Evolutionary conservation across 306 rosid species (phyloP).

Genomic region (Ochetophila trinervis): DNA sequence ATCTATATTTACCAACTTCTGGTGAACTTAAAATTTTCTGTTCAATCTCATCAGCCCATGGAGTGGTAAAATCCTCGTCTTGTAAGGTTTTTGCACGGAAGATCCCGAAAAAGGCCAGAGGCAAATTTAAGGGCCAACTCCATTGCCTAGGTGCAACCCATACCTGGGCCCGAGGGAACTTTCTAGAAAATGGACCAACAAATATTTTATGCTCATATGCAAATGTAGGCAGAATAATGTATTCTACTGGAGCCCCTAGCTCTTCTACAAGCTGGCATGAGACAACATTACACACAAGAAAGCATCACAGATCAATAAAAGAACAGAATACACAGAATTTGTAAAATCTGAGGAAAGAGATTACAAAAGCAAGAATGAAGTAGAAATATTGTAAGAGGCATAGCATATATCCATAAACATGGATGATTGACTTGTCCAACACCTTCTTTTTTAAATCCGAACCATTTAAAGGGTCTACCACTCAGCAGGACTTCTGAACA

Average conservation of each 20-base stretch:
- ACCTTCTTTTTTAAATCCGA: too few species aligned
- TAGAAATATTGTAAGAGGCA: too few species aligned
- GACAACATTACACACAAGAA: constrained; percentile 12
- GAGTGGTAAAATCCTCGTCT: constrained; percentile 63
- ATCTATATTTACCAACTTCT: constrained; percentile 79
- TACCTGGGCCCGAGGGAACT: constrained; percentile 76
- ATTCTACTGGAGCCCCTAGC: constrained; percentile 81
- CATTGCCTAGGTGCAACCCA: constrained; percentile 99
- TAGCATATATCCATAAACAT: too few species aligned
- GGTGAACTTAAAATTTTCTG: constrained; percentile 92
- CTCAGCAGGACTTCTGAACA: too few species aligned
- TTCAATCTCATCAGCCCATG: constrained; percentile 85
- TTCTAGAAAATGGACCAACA: constrained; percentile 93
- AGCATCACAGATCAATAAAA: background rate
- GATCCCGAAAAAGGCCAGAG: constrained; percentile 82
- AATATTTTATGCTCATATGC: constrained; percentile 95
- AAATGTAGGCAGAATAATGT: constrained; percentile 85
- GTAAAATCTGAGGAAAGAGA: background rate
- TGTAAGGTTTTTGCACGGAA: constrained; percentile 73
- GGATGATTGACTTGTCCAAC: too few species aligned
- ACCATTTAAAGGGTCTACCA: too few species aligned
- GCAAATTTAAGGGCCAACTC: constrained; percentile 99
- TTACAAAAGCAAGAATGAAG: background rate
- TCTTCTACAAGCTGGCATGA: constrained; percentile 79
- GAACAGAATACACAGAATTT: background rate